Evolutionary conservation across 352 stramenopile genomes (phyloP).

Genomic region (Phytophthora sojae): DNA sequence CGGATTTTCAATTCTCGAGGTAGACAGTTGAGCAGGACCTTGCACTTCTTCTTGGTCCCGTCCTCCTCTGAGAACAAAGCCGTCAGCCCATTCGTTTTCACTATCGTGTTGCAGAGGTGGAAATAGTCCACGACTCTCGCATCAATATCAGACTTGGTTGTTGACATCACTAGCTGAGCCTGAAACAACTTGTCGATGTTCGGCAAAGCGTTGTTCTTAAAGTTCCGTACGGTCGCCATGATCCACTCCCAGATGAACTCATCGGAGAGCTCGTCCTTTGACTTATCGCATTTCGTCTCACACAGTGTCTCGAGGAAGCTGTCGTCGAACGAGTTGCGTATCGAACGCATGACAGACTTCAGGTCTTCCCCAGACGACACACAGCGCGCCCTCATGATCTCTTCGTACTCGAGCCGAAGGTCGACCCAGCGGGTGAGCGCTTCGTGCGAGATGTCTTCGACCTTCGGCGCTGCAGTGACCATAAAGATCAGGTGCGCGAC

Average conservation of each 20-base stretch:
- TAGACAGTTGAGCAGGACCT: conserved; percentile 17
- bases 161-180: conserved; percentile 9
- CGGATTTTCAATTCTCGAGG: conserved; percentile 3
- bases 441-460: too few species aligned
- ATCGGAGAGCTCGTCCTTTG: conserved; percentile 12
- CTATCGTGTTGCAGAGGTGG: conserved; percentile 4
- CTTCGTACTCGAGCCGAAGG: conserved; percentile 21
- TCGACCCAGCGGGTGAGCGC: conserved; percentile 26
- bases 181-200: conserved; percentile 20
- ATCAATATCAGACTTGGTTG: conserved; percentile 13
- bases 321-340: conserved; percentile 18
- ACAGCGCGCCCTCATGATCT: conserved; percentile 27
- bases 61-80: conserved; percentile 8
- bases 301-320: conserved; percentile 9
- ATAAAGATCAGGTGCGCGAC: too few species aligned
- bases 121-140: conserved; percentile 22
- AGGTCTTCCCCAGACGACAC: conserved; percentile 14
- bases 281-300: conserved; percentile 21
- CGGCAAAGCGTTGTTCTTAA: conserved; percentile 11
- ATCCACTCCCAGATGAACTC: conserved; percentile 21
- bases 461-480: too few species aligned
- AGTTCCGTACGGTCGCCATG: conserved; percentile 7
- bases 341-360: conserved; percentile 15
- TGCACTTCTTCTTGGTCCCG: conserved; percentile 21
- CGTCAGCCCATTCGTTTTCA: conserved; percentile 13